phyloP scores from a whole-genome alignment of 805 yeast genomes.

The Saccharomyces cerevisiae region DNA sequence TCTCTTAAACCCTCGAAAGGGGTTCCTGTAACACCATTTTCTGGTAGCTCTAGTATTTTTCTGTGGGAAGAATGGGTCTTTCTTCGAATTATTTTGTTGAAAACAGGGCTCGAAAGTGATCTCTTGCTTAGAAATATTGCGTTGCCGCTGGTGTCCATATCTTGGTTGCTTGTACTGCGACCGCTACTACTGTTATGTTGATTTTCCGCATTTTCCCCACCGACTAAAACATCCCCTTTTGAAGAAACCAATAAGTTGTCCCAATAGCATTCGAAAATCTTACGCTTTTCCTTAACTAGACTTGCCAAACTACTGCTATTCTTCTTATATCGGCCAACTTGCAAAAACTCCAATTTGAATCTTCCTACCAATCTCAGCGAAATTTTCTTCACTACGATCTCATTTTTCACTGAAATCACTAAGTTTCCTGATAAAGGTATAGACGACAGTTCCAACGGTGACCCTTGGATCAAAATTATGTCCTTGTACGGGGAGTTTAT shows the following conservation, averaged over 20 bases:
- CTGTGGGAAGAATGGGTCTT: slow-evolving; percentile 4
- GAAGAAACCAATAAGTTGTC: slow-evolving; percentile 39
- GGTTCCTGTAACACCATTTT: slow-evolving; percentile 28
- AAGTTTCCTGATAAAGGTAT: slow-evolving; percentile 67
- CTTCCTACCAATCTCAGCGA: slow-evolving; percentile 55
- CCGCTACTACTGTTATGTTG: neutral
- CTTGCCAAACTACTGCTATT: slow-evolving; percentile 27
- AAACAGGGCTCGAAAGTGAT: slow-evolving; percentile 11
- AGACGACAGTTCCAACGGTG: slow-evolving; percentile 67
- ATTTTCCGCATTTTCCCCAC: slow-evolving; percentile 6
- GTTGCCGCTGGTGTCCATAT: neutral
- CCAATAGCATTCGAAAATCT: slow-evolving; percentile 68
- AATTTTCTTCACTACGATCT: slow-evolving; percentile 53
- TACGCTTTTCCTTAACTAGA: slow-evolving; percentile 43
- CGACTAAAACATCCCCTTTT: slow-evolving; percentile 24
- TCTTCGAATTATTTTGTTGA: slow-evolving; percentile 8
- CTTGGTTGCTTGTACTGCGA: neutral
- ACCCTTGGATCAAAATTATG: slow-evolving; percentile 67
- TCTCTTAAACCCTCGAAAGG: slow-evolving; percentile 25
- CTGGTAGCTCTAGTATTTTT: slow-evolving; percentile 21
- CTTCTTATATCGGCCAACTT: slow-evolving; percentile 35
- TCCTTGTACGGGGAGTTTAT: slow-evolving; percentile 40
- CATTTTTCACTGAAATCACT: slow-evolving; percentile 61
- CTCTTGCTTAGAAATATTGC: slow-evolving; percentile 1
- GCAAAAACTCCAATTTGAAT: slow-evolving; percentile 50